These are phyloP conservation scores for Trypanosoma rangeli DNA, from an alignment of 208 protist genomes.

Conservation along the genomic window DNA sequence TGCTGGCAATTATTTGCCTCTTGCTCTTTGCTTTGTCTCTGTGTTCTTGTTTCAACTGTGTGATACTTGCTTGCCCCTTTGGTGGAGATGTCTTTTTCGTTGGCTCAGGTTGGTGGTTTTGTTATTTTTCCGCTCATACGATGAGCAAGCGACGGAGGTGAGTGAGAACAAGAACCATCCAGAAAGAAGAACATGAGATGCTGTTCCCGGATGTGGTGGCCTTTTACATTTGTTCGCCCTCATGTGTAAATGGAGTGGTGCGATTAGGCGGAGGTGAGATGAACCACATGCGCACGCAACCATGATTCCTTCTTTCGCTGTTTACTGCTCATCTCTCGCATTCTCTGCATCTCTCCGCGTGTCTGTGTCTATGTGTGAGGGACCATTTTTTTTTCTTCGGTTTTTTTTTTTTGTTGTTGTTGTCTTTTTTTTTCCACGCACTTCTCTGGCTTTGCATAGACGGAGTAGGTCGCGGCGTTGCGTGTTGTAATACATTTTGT, in stretches of 20 bases:
- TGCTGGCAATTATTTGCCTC: no score
- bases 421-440: no score
- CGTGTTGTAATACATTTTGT: not conserved
- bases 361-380: no score
- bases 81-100: not conserved
- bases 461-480: not conserved
- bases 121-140: no score
- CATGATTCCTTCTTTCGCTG: slow-evolving; percentile 7
- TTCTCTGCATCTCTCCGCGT: not conserved
- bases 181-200: not conserved
- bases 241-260: not conserved
- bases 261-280: not conserved
- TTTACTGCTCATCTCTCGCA: not conserved
- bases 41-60: not conserved
- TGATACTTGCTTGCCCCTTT: not conserved
- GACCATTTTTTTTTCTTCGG: no score
- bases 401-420: no score
- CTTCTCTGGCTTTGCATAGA: not conserved
- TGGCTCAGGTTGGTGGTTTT: no score
- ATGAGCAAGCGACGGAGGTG: not conserved
- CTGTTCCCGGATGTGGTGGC: not conserved
- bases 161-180: not conserved
- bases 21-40: slow-evolving; percentile 2
- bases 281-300: not conserved
- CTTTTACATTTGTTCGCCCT: not conserved